phyloP scores from a whole-genome alignment of 2,329 filamentous ascomycete species.

The Microthyrium microscopicum region DNA sequence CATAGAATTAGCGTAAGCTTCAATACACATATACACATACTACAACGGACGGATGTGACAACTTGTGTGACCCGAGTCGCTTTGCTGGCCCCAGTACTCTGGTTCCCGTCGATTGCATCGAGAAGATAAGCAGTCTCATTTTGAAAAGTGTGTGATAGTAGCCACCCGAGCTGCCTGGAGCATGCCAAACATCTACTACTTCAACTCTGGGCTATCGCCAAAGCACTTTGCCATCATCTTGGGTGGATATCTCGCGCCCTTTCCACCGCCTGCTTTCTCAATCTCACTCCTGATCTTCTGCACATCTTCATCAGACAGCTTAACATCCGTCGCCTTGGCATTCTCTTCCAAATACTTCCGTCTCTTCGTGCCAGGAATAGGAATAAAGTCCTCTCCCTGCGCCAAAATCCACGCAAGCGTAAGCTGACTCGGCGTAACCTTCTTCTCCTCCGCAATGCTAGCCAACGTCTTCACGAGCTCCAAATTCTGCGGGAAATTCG shows the following conservation, averaged over 20 bases:
- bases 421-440: slow-evolving; percentile 15
- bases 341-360: slow-evolving; percentile 16
- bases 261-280: slow-evolving; percentile 11
- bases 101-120: too few relatives aligned
- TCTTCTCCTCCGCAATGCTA: slow-evolving; percentile 15
- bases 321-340: slow-evolving; percentile 10
- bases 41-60: too few relatives aligned
- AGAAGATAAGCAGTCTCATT: too few relatives aligned
- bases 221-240: slow-evolving; percentile 4
- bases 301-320: slow-evolving; percentile 14
- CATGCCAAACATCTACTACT: background rate
- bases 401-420: slow-evolving; percentile 16
- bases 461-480: slow-evolving; percentile 15
- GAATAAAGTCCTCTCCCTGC: slow-evolving; percentile 13
- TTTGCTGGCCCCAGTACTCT: too few relatives aligned
- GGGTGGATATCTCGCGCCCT: slow-evolving; percentile 6
- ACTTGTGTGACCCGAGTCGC: too few relatives aligned
- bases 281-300: slow-evolving; percentile 14
- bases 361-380: slow-evolving; percentile 14
- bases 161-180: too few relatives aligned
- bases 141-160: too few relatives aligned
- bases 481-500: slow-evolving; percentile 16
- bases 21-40: too few relatives aligned
- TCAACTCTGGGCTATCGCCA: slow-evolving; percentile 7
- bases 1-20: too few relatives aligned